A percentile compares a stretch with the other conserved stretches of the same genome.
phyloP scores from a whole-genome alignment of 2,329 filamentous ascomycete genomes.

The Fusarium sterilihyphosum region DNA sequence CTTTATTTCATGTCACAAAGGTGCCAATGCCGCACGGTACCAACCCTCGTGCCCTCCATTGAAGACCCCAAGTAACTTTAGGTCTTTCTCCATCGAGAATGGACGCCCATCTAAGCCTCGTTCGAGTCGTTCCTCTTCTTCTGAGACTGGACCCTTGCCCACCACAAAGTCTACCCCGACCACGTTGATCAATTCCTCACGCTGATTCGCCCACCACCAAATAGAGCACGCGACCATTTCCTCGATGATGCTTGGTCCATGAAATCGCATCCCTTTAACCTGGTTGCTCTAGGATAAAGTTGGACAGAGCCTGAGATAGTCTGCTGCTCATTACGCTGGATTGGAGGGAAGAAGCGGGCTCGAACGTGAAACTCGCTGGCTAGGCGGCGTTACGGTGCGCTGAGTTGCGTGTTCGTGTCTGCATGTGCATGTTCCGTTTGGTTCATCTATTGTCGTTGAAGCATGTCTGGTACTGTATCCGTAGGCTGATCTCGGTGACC shows the following conservation, averaged over 20 bases:
- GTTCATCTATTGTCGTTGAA: constrained; percentile 10
- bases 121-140: constrained; percentile 33
- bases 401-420: constrained; percentile 24
- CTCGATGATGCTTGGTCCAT: constrained; percentile 57
- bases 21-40: constrained; percentile 17
- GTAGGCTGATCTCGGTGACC: constrained; percentile 7
- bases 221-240: constrained; percentile 55
- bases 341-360: constrained; percentile 41
- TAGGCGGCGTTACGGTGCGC: constrained; percentile 21
- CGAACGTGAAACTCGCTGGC: constrained; percentile 32
- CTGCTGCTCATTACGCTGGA: constrained; percentile 30
- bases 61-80: constrained; percentile 5
- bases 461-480: background rate
- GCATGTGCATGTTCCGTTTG: constrained; percentile 17
- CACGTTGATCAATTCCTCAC: constrained; percentile 48
- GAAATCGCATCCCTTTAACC: constrained; percentile 36
- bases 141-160: constrained; percentile 36
- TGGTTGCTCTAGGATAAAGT: constrained; percentile 31
- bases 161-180: constrained; percentile 40
- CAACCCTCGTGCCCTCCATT: constrained; percentile 23
- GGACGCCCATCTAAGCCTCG: constrained; percentile 38
- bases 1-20: constrained; percentile 3
- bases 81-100: constrained; percentile 17
- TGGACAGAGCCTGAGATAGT: constrained; percentile 14
- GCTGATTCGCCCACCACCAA: constrained; percentile 48